A percentile compares a stretch with the other conserved stretches of the same genome.
phyloP scores from a whole-genome alignment of 345 rosid species.

The Xanthoceras sorbifolium region DNA sequence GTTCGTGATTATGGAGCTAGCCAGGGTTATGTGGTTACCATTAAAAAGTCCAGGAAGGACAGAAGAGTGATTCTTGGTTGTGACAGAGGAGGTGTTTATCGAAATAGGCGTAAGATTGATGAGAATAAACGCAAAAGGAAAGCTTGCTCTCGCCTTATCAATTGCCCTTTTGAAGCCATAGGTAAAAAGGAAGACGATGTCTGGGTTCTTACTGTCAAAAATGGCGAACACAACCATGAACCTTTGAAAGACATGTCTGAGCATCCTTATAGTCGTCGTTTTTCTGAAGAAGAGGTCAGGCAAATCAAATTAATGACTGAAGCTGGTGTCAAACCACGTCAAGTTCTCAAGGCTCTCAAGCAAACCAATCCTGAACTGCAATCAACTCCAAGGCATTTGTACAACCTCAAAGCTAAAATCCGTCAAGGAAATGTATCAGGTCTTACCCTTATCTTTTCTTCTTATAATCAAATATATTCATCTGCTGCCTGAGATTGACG shows the following conservation, averaged over 20 bases:
- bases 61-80: slow-evolving; percentile 55
- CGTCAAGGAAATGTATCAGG: slow-evolving; percentile 47
- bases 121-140: slow-evolving; percentile 53
- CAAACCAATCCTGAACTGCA: slow-evolving; percentile 47
- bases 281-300: slow-evolving; percentile 48
- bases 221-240: slow-evolving; percentile 47
- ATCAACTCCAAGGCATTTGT: slow-evolving; percentile 54
- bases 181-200: slow-evolving; percentile 45
- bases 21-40: slow-evolving; percentile 53
- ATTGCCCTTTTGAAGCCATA: slow-evolving; percentile 52
- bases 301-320: slow-evolving; percentile 50
- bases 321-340: slow-evolving; percentile 52
- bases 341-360: slow-evolving; percentile 47
- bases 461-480: slow-evolving; percentile 6
- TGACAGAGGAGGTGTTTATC: slow-evolving; percentile 51
- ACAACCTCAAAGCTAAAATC: slow-evolving; percentile 54
- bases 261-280: slow-evolving; percentile 53
- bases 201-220: slow-evolving; percentile 44
- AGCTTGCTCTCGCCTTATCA: slow-evolving; percentile 46
- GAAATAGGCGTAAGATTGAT: slow-evolving; percentile 53
- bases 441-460: not conserved
- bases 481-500: not conserved
- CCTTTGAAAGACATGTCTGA: slow-evolving; percentile 50
- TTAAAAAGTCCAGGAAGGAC: slow-evolving; percentile 51
- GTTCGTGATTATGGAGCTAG: slow-evolving; percentile 45